Base-by-base conservation (phyloP, 73 alveolate species). In the Paramecium octaurelia region DNA sequence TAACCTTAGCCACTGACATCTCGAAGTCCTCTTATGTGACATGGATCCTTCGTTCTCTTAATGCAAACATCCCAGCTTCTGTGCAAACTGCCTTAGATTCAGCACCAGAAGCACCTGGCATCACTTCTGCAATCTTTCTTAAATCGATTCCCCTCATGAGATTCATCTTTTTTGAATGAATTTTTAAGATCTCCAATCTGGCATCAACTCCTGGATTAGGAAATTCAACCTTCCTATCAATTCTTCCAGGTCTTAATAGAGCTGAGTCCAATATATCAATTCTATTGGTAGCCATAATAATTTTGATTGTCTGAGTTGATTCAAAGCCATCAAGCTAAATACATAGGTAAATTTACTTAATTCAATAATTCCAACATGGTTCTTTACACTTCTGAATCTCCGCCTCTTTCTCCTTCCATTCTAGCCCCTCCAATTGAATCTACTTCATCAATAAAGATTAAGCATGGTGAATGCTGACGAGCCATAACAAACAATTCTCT, bases 21-120 rank as follows among this genome's bases (percentile, higher is more conserved):
- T 99, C 99, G 91, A 99, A 99, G 92, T 99, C 99, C 89, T 99
- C 99, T 87, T 99, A 99, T 7, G 99, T 99, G 73, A 99, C 99
- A 92, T 99, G 99, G 92, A 98, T 97, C 94, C 99, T 98, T 85
- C 99, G 95, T 95, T 99, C 99, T 84, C 99, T 97, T 42, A 99
- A 95, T 16, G 99, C 99, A 95, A 98, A 99, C 99, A 99, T 99
- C 14, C 99, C 99, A 6, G 99, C 99, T 95, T 99, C 99, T 42
- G 95, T 89, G 60, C 98, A 96, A 36, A 94, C 97, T 14, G 90
- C 93, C 95, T 98, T 99, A 60, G 99, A 95, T 88, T 99, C 99
- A 0, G 99, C 99, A 8, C 99, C 99, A 23, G 99, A 96, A 40
- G 99, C 99, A 16, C 99, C 99, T 43, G 95, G 93, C 99, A 99